Evolutionary conservation across 257 asterid genomes (phyloP), one percentile per base, ranked within the genome.

Genomic region (Solanum tarijense): DNA sequence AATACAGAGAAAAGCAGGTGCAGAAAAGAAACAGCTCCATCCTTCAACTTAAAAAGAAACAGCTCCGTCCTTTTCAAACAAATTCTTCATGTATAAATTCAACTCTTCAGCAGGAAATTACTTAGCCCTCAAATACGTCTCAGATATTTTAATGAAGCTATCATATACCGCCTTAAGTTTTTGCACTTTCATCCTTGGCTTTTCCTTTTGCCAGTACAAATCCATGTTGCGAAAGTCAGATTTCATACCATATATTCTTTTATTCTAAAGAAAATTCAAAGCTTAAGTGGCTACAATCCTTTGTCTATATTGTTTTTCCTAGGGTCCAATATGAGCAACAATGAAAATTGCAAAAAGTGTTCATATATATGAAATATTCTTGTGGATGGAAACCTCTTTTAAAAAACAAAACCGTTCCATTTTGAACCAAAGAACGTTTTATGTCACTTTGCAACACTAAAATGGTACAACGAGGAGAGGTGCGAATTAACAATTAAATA

Each of bases 1-100:
- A 36, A 21, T 90, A 69, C 46, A 97, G 98, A 43, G 93, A 94
- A 65, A 95, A 91, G 91, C 98, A 92, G 91, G 14, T 83, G 89
- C 81, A 71, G 27, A 89, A 88, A 83, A 79, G 84, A 25, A 78
- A 39, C n/a, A n/a, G 52, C n/a, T 13, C 60, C 35, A 9, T n/a
- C 34, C 62, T 25, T 12, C 18, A 60, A 60, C 29, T 23, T 60
- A 60, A 88, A 88, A 83, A 62, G 55, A 38, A 75, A 75, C 32
- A 23, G 29, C 34, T 38, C 58, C 1, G 20, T 38, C 32, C 21
- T 12, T 23, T 36, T 74, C 31, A 36, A 55, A 23, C 7, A 58
- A 39, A 39, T 76, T 31, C 9, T 39, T 41, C 20, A 78, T 9
- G n/a, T 2, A 41, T 12, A 76, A n/a, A 39, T 39, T 78, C 62